These are phyloP conservation scores for Capsella rubella DNA, from an alignment of 441 rosid species.

Conservation along the genomic window DNA sequence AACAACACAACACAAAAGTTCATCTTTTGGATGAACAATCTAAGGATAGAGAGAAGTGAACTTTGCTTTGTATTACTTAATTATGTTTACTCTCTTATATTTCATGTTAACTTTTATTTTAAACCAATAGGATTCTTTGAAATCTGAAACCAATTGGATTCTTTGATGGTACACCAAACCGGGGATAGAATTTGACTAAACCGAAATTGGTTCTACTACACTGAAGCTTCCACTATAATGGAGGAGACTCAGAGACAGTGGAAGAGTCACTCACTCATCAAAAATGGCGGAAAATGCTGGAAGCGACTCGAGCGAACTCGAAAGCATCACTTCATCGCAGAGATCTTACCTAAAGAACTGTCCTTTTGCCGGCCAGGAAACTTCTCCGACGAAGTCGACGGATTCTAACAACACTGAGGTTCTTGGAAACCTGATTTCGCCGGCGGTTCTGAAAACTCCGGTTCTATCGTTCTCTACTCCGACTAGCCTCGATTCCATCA, in stretches of 20 bases:
- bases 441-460: slow-evolving; percentile 20
- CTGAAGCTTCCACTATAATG: neutral
- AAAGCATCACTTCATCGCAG: slow-evolving; percentile 39
- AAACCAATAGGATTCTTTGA: too few relatives aligned
- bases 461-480: slow-evolving; percentile 24
- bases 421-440: slow-evolving; percentile 4
- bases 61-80: slow-evolving; percentile 26
- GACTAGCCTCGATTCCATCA: slow-evolving; percentile 32
- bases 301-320: slow-evolving; percentile 20
- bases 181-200: neutral
- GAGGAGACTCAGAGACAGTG: neutral
- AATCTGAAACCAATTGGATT: too few relatives aligned
- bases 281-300: slow-evolving; percentile 38
- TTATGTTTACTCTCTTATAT: slow-evolving; percentile 20
- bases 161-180: neutral
- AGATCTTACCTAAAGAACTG: slow-evolving; percentile 9
- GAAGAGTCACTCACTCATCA: neutral
- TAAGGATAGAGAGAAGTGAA: slow-evolving; percentile 20
- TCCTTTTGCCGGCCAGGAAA: slow-evolving; percentile 13
- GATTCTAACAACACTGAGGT: slow-evolving; percentile 13
- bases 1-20: slow-evolving; percentile 19
- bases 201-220: neutral
- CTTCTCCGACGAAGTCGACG: neutral
- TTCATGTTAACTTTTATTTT: neutral
- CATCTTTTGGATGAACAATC: slow-evolving; percentile 43